Evolutionary conservation across 2,329 filamentous ascomycete species (phyloP), one percentile per base, ranked within the genome.

Genomic region (Colletotrichum spaethianum): DNA sequence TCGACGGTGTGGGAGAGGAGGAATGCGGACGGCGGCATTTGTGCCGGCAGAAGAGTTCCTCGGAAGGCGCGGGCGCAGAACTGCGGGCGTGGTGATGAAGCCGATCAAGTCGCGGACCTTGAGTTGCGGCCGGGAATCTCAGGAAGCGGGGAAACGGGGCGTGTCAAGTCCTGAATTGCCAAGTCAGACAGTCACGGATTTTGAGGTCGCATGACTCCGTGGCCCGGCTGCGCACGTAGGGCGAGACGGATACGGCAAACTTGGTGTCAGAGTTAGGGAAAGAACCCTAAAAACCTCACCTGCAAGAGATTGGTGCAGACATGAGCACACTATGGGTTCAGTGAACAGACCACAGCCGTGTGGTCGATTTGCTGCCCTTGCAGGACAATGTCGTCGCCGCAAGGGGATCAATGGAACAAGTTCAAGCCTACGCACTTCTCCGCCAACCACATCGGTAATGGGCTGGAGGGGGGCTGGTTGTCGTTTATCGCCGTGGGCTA

Each of bases 1-100:
- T 59, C 44, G 28, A 52, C 53, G 52, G 52, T 5, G 14, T 55
- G 16, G 38, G 59, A 59, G 57, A 44, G 38, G 57, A 36, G 69
- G 52, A 28, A 53, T 40, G 46, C 31, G 65, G 36, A 53, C 56
- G 42, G 38, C 66, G 42, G 61, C 52, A 65, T 50, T 55, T 50
- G 33, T 57, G 48, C 38, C 40, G 38, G 26, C 16, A 50, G 28
- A 31, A 62, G 23, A 44, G 7, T 57, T 67, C 44, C 57, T 46
- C 65, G 59, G 70, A 65, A 31, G 26, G 55, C 67, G 67, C 60
- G 70, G 70, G 60, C 60, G 70, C 55, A 72, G 36, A 64, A 16
- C 12, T 72, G 65, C 65, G 70, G 65, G 65, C 70, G 66, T 67
- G 53, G 67, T 11, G 50, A 23, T 48, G 60, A 50, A 44, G 64